Evolutionary conservation across 2,329 filamentous ascomycete species (phyloP), one percentile per base, ranked within the genome.

Genomic region (Cladophialophora immunda): DNA sequence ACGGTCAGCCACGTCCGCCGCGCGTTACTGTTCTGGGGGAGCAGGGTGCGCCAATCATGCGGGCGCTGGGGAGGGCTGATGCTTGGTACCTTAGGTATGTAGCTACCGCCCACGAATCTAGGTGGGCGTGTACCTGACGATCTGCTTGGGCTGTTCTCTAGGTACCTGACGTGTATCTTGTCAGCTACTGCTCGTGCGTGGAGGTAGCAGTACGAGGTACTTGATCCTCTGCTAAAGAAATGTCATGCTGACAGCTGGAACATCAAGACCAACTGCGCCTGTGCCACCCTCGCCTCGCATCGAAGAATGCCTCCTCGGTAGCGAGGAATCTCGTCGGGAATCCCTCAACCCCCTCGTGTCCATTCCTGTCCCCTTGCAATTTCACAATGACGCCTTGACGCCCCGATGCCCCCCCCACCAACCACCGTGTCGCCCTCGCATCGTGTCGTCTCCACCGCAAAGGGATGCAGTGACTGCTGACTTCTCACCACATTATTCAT

Each of bases 351-450:
- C 30, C 30, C 30, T 32, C 30, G 30, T 34, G 32, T 11, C 19
- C 45, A 22, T 25, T 50, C 45, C 45, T 50, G 19, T 7, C 19
- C 45, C 45, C 45, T 50, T 50, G 19, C 45, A 50, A 50, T 50
- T 50, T 50, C 45, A 13, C 8, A 25, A 50, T 50, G 45, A 50
- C 45, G 45, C 45, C 45, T 50, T 50, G 45, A 50, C 45, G 19
- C 45, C 22, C 45, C 17, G 22, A 15, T 15, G 45, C 38, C 9
- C 27, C 9, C 27, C 45, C 45, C 45, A 15, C 45, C 45, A 50
- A 50, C 45, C 41, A 47, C 6, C n/a, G 4, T n/a, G 13, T 17
- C 13, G 4, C 36, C 17, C 17, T 41, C 19, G 4, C 41, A 15
- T 38, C 4, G 11, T 17, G 8, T 47, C n/a, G 41, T 41, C 36